Percentiles rank a stretch among this genome's conserved stretches.
phyloP scores from a whole-genome alignment of 2,329 filamentous ascomycete species.

The Xylaria sp. region DNA sequence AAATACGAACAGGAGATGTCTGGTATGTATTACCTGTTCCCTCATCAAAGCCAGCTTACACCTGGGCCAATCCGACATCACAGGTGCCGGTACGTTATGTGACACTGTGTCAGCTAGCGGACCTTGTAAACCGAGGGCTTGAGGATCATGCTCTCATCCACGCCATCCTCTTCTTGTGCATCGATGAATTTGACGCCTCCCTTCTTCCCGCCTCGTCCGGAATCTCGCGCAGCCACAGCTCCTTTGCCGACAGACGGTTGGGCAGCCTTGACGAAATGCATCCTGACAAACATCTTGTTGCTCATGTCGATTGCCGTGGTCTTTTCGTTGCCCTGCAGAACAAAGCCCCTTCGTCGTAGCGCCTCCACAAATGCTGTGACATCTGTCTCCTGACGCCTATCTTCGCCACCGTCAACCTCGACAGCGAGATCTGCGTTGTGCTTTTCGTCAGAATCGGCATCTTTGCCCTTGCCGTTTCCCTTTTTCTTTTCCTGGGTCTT shows the following conservation, averaged over 20 bases:
- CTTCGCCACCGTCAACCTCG: constrained; percentile 63
- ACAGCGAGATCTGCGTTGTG: constrained; percentile 58
- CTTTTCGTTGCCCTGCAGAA: constrained; percentile 62
- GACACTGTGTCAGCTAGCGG: constrained; percentile 44
- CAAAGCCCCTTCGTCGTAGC: constrained; percentile 72
- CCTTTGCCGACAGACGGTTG: constrained; percentile 72
- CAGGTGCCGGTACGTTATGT: not conserved
- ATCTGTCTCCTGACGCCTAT: constrained; percentile 69
- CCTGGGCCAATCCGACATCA: not conserved
- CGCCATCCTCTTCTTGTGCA: constrained; percentile 53
- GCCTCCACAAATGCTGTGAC: constrained; percentile 83
- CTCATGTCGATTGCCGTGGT: constrained; percentile 63
- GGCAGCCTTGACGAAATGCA: constrained; percentile 87
- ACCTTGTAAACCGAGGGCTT: constrained; percentile 98
- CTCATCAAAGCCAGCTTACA: not conserved
- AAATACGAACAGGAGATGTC: not conserved
- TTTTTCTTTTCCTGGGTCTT: constrained; percentile 36
- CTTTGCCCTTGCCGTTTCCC: constrained; percentile 42
- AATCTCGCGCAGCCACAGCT: constrained; percentile 37
- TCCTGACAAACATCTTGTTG: constrained; percentile 98
- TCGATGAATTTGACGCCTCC: constrained; percentile 55
- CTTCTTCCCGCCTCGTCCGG: constrained; percentile 22
- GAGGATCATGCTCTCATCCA: constrained; percentile 60
- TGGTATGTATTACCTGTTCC: not conserved
- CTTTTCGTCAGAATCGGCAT: constrained; percentile 44